Evolutionary conservation across 139 green algal species (phyloP), one percentile per base, ranked within the genome.

Genomic region (Coelastrella sp.): DNA sequence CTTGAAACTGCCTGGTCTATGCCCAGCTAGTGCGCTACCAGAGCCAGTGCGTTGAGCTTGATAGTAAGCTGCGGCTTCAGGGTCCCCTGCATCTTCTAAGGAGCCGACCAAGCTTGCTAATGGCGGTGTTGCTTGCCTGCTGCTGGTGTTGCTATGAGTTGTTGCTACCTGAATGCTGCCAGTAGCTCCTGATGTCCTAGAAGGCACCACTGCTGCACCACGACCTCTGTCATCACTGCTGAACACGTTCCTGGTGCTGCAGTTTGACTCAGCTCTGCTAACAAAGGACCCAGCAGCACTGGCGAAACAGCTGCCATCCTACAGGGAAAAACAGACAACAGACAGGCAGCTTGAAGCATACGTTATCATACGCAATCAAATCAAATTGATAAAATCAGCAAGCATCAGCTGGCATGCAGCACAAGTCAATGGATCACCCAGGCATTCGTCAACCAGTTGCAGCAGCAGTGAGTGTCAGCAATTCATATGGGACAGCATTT

Each of bases 61-160:
- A 57, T 88, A 90, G 59, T 90, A 92, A 2, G 86, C 83, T n/a
- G 75, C 59, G 4, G 89, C 89, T 30, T 88, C 75, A 2, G 73
- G 43, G 57, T 89, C 80, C 19, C 62, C 86, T 78, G 75, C 80
- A 1, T 59, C 78, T 5, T 57, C 66, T 34, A 88, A 21, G n/a
- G 75, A 53, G 1, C 84, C 78, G 40, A 88, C 67, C 25, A 87
- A 69, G 34, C 79, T 85, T 1, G 74, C 81, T 23, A 74, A 40
- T 1, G 53, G 76, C 21, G 62, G 63, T 40, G 67, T 82, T 2
- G 73, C 62, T 69, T 69, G 62, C 30, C 62, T 69, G 75, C 75
- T 71, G 53, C 35, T 51, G 32, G 15, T 57, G 38, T 60, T 82
- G 75, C 75, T 82, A 53, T 4, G 43, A 25, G 41, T 25, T 11